Evolutionary conservation across 768 basidiomycete species (phyloP).

Genomic region (Lentinus brumalis): DNA sequence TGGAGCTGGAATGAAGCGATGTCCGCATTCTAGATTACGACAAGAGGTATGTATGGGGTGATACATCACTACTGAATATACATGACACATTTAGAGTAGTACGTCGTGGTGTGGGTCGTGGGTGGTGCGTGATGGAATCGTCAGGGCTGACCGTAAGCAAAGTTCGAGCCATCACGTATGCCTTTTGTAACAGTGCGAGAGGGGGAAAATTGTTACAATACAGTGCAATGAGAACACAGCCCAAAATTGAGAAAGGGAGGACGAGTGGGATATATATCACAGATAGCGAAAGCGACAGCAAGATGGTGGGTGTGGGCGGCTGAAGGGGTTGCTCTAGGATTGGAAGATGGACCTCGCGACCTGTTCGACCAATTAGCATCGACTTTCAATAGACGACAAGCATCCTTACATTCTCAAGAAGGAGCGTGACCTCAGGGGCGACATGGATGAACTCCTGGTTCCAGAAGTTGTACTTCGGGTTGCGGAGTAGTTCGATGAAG

Average conservation of each 20-base stretch:
- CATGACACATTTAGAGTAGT: conserved; percentile 35
- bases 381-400: conserved; percentile 9
- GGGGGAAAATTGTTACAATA: conserved; percentile 76
- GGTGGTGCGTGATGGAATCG: conserved; percentile 30
- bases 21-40: conserved; percentile 40
- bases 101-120: conserved; percentile 29
- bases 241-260: conserved; percentile 48
- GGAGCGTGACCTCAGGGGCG: conserved; percentile 82
- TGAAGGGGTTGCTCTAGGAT: conserved; percentile 58
- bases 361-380: conserved; percentile 39
- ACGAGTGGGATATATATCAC: conserved; percentile 72
- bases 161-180: conserved; percentile 43
- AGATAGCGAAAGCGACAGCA: conserved; percentile 73
- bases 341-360: conserved; percentile 79
- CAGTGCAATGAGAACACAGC: conserved; percentile 61
- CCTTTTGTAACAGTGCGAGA: conserved; percentile 60
- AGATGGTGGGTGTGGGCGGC: conserved; percentile 12
- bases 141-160: conserved; percentile 39
- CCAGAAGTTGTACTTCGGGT: conserved; percentile 91
- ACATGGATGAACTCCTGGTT: conserved; percentile 83
- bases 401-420: conserved; percentile 76
- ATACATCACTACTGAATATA: conserved; percentile 41
- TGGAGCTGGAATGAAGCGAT: conserved; percentile 39
- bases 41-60: conserved; percentile 35
- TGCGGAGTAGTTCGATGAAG: conserved; percentile 91